Base-by-base conservation (phyloP, 2,329 filamentous ascomycete genomes). In the Aspergillus sp. region DNA sequence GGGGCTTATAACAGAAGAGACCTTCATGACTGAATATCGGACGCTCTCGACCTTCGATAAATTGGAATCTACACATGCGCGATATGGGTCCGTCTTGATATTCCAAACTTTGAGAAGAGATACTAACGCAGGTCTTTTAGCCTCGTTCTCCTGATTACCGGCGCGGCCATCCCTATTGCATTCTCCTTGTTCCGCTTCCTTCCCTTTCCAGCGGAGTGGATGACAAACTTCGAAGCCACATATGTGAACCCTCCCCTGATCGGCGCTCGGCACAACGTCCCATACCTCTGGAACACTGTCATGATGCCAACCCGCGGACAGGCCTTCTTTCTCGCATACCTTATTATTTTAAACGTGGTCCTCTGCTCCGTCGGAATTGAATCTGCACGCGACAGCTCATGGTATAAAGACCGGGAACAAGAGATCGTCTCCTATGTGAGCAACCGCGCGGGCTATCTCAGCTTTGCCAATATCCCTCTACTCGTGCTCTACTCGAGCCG, bases 401-500 rank as follows among this genome's bases (percentile, higher is more conserved):
- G 50, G 57, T 69, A 50, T 56, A 60, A 9, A 58, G 58, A 4
- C 54, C 63, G 22, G 59, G 52, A 65, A 62, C 55, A 63, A 9
- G 69, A 73, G 55, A 67, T 75, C 11, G 65, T 71, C 61, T 64
- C 60, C 0, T 72, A 73, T 46, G 49, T 75, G 2, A 60, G 61
- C 10, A 61, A 67, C 29, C 74, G 75, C 4, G 67, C 69, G 1
- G 75, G 74, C 0, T 56, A 68, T 6, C 56, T 77, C 3, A 68
- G 68, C 2, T 76, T 73, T 51, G 69, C 66, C 4, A 64, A 69
- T 20, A 60, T 69, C 0, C 67, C 71, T 0, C 57, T 77, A 3
- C 36, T 73, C 1, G 63, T 77, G 9, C 67, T 78, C n/a, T 75
- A 72, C 56, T 66, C 72, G 0, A 64, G 71, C 2, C 72, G 75